Conservation (phyloP, 2,329 filamentous ascomycete species). For the Xylariomycetidae sp. region DNA sequence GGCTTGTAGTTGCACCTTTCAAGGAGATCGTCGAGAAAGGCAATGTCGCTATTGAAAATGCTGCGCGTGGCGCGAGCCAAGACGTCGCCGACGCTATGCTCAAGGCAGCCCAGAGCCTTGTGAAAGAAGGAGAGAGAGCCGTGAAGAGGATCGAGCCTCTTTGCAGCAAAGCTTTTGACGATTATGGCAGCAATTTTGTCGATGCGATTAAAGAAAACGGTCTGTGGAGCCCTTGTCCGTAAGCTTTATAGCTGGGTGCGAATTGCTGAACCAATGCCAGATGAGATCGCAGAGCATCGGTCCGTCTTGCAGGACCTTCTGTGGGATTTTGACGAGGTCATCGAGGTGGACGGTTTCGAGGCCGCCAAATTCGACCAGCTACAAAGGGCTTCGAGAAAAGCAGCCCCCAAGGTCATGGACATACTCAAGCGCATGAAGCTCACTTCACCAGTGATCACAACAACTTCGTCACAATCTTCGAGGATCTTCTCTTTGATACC, state of each 20-base stretch:
- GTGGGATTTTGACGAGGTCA: conserved; percentile 53
- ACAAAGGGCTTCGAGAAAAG: conserved; percentile 40
- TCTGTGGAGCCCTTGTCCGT: conserved; percentile 23
- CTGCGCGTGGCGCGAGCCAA: conserved; percentile 30
- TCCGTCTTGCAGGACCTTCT: conserved; percentile 42
- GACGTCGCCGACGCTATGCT: conserved; percentile 36
- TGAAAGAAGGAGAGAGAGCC: conserved; percentile 43
- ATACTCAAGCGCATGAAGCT: conserved; percentile 50
- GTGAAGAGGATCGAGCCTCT: conserved; percentile 46
- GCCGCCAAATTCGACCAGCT: conserved; percentile 42
- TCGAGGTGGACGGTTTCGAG: conserved; percentile 46
- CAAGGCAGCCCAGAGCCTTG: conserved; percentile 40
- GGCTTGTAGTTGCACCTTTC: conserved; percentile 45
- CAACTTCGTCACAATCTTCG: conserved; percentile 13
- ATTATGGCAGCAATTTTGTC: conserved; percentile 44
- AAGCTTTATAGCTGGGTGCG: conserved; percentile 5
- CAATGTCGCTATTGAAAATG: conserved; percentile 40
- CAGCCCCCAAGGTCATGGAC: conserved; percentile 43
- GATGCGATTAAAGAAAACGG: conserved; percentile 48
- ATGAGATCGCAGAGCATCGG: conserved; percentile 43
- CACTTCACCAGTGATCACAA: conserved; percentile 21
- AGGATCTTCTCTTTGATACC: conserved; percentile 8
- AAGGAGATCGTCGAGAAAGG: conserved; percentile 48
- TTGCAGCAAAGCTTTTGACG: conserved; percentile 40
- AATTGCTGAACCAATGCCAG: conserved; percentile 25